Base-by-base conservation (phyloP, 2,329 filamentous ascomycete species). In the Aspergillus udagawae region DNA sequence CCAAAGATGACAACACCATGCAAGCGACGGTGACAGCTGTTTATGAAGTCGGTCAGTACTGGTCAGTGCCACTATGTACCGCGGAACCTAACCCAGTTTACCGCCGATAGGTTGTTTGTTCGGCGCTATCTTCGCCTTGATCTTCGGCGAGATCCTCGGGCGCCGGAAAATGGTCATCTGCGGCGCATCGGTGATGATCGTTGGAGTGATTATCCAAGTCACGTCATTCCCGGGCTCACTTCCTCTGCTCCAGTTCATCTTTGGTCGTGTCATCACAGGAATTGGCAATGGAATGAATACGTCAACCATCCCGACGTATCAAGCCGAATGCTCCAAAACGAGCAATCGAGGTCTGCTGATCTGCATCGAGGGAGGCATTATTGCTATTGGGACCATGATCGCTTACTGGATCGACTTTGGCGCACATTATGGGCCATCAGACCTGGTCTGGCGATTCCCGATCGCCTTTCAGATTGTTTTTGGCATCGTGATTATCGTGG, bases 321-420 rank as follows among this genome's bases (percentile, higher is more conserved):
- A 82, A 70, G 79, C 80, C 8, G 80, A 83, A 62, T 82, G 79
- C 64, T 80, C 79, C 3, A 77, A 74, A 55, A 80, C 83, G 0
- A 80, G 79, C 63, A 85, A 85, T 69, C 80, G 84, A 61, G 84
- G 84, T 61, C 78, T 85, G 38, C 70, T 86, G 54, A 86, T 86
- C 63, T 85, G 83, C 68, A 83, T 86, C 49, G 83, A 79, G 66
- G 81, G 78, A 63, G 81, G 80, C 65, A 71, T 76, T 32, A 79
- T 82, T 49, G 79, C 79, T 7, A 78, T 82, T 52, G 80, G 80
- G 35, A 81, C 78, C 5, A 65, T 78, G n/a, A 80, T 82, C 54
- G 79, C 80, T 2, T 82, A 82, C 68, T 82, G 79, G 79, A 78
- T 80, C 59, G 78, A 80, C 53, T 81, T 76, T 52, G 79, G 79